These are phyloP conservation scores for Saururus chinensis DNA, from an alignment of 164 flowering plant species.

Conservation along the genomic window DNA sequence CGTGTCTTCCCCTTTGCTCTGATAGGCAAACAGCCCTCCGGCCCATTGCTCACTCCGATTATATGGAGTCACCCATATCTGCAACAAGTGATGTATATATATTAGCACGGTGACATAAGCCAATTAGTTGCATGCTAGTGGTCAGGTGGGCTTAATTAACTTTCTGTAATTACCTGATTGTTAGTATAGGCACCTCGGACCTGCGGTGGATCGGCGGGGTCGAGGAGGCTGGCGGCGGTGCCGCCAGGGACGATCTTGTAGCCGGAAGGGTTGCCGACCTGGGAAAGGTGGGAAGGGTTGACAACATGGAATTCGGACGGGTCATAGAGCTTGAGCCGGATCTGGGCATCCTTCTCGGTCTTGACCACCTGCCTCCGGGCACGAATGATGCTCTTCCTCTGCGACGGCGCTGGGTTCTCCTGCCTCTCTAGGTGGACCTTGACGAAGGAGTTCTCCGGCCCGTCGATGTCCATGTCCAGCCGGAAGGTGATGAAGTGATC, in stretches of 20 bases:
- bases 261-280: constrained; percentile 75
- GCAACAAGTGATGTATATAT: neutral
- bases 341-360: constrained; percentile 75
- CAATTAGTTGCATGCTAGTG: neutral
- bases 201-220: constrained; percentile 71
- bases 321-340: constrained; percentile 59
- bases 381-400: constrained; percentile 63
- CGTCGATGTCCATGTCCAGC: constrained; percentile 65
- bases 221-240: constrained; percentile 76
- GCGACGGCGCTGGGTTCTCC: constrained; percentile 39
- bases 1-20: constrained; percentile 79
- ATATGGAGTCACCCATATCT: constrained; percentile 86
- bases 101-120: neutral
- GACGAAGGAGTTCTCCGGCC: constrained; percentile 62
- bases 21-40: constrained; percentile 66
- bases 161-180: constrained; percentile 33
- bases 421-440: constrained; percentile 41
- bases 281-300: constrained; percentile 48
- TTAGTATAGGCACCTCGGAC: constrained; percentile 69
- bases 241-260: constrained; percentile 76
- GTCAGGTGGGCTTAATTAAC: neutral
- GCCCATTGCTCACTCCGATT: constrained; percentile 83
- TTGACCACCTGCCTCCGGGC: constrained; percentile 49
- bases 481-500: constrained; percentile 55
- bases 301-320: constrained; percentile 74